Conservation (phyloP, 1,139 yeast species). For the Protomyces gravidus region DNA sequence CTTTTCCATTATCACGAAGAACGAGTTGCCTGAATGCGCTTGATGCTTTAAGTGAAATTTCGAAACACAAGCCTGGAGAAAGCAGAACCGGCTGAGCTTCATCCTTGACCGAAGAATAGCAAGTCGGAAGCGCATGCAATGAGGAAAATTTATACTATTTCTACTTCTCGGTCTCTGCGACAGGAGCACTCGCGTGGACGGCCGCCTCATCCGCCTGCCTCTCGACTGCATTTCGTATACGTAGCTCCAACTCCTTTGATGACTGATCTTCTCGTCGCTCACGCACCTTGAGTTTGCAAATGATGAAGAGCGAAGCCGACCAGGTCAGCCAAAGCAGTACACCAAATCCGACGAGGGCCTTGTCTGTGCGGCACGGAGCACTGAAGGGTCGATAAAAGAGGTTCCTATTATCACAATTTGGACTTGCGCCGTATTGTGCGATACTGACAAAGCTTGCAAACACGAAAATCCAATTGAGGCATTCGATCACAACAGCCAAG, state of each 20-base stretch:
- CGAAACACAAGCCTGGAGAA: too few relatives aligned
- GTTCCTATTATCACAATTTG: neutral
- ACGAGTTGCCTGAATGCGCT: too few relatives aligned
- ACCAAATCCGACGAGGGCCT: conserved; percentile 10
- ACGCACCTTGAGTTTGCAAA: conserved; percentile 8
- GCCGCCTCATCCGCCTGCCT: conserved; percentile 10
- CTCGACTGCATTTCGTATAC: conserved; percentile 23
- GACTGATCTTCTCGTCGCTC: conserved; percentile 7
- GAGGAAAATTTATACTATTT: too few relatives aligned
- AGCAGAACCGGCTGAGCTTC: too few relatives aligned
- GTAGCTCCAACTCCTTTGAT: conserved; percentile 21
- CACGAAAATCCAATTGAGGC: conserved; percentile 11
- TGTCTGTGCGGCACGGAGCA: conserved; percentile 7
- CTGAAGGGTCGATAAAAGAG: neutral
- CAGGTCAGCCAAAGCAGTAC: conserved; percentile 17
- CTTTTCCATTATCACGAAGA: too few relatives aligned
- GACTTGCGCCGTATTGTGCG: conserved; percentile 15
- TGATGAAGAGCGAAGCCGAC: conserved; percentile 10
- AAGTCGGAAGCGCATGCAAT: too few relatives aligned
- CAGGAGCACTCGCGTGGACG: neutral
- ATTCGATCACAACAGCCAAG: conserved; percentile 14
- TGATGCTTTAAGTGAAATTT: too few relatives aligned
- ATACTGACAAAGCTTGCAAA: conserved; percentile 20
- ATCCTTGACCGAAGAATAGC: too few relatives aligned
- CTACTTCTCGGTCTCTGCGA: neutral